phyloP scores from a whole-genome alignment of 257 asterid genomes.

The Salvia miltiorrhiza region DNA sequence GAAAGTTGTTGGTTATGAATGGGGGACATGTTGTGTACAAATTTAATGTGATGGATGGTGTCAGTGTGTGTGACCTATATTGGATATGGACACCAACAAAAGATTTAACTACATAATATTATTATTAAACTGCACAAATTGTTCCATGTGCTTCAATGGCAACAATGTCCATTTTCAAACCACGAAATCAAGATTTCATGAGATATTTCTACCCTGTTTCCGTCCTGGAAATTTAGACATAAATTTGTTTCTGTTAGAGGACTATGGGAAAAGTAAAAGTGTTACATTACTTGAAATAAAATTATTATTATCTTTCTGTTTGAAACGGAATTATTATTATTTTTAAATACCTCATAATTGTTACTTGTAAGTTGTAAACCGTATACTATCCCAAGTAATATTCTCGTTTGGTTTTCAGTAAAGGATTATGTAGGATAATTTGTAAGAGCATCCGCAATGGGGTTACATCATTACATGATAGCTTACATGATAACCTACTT shows the following conservation, averaged over 20 bases:
- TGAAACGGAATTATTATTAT: too few species aligned
- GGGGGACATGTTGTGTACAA: constrained; percentile 19
- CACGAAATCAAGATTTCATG: constrained; percentile 9
- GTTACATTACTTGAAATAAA: too few species aligned
- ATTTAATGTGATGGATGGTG: constrained; percentile 14
- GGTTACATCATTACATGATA: too few species aligned
- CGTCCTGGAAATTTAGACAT: neutral
- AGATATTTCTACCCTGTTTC: neutral
- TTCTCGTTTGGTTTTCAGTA: too few species aligned
- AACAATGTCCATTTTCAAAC: neutral
- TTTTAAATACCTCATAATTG: too few species aligned
- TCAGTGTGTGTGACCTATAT: constrained; percentile 1
- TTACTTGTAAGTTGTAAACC: too few species aligned
- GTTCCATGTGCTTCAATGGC: neutral
- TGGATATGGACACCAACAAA: constrained; percentile 1
- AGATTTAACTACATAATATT: neutral
- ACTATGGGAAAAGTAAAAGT: neutral
- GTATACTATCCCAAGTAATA: too few species aligned
- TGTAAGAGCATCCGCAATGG: too few species aligned
- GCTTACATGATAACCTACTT: too few species aligned
- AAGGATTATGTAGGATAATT: too few species aligned
- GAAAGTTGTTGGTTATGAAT: neutral
- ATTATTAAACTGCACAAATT: neutral
- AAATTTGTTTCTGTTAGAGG: neutral
- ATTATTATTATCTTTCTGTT: too few species aligned